Conservation (phyloP, 2,329 filamentous ascomycete species). For the Ceratocystis eucalypticola region DNA sequence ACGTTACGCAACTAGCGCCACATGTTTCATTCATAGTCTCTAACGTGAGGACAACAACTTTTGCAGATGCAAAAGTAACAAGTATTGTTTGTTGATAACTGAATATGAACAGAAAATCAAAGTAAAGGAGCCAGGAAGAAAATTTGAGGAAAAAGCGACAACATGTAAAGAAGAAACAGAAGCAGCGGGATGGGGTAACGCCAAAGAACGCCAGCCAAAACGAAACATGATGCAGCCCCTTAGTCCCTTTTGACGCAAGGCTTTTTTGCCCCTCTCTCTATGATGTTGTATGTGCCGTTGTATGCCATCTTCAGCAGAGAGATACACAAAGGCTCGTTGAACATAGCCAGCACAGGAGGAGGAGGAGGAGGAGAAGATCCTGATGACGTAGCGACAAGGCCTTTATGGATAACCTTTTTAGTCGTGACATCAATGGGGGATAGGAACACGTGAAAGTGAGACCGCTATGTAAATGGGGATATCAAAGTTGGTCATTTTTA, state of each 20-base stretch:
- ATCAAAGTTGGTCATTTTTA: background rate
- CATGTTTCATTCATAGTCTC: no score
- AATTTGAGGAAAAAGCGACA: constrained; percentile 21
- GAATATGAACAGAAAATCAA: background rate
- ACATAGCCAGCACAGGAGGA: no score
- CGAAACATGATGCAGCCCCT: constrained; percentile 10
- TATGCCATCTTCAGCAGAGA: no score
- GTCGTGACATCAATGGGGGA: constrained; percentile 5
- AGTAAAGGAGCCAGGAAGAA: constrained; percentile 20
- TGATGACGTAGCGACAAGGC: no score
- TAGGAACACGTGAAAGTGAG: constrained; percentile 1
- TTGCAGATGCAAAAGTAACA: background rate
- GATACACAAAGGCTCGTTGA: no score
- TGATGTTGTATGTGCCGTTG: background rate
- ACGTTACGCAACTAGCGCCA: no score
- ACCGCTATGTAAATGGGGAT: background rate
- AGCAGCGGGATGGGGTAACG: constrained; percentile 13
- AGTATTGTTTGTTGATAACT: background rate
- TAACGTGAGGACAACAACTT: background rate
- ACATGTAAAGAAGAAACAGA: constrained; percentile 11
- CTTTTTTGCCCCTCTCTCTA: constrained; percentile 2
- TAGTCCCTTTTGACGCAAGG: background rate
- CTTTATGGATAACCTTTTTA: background rate
- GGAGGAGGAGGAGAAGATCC: no score
- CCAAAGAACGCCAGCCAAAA: constrained; percentile 18